Base-by-base conservation (phyloP, 352 stramenopile genomes). In the Globisporangium acanthophoron region DNA sequence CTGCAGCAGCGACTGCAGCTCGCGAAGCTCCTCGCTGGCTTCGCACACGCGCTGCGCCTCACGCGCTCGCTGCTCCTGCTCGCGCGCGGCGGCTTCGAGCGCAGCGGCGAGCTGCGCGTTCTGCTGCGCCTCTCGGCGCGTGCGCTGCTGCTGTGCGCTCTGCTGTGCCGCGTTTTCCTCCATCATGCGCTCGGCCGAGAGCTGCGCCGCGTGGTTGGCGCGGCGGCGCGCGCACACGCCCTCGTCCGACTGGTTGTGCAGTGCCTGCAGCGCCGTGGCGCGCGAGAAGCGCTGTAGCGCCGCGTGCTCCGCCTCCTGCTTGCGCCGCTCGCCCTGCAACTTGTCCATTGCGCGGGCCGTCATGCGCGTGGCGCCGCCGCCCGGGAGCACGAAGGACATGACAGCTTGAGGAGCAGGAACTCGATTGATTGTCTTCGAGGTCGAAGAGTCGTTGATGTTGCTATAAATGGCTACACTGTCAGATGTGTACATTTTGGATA, bases 31-130 rank as follows among this genome's bases (percentile, higher is more conserved):
- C 57, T 95, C 85, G 61, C 80, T 94, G 18, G 80, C 77, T 53
- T 97, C 87, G 62, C 88, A 97, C 61, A 97, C 96, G 50, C 85
- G 78, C 69, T 96, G 88, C 46, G 97, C 84, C 70, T 97, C 87
- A 53, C 80, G 75, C 64, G 92, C 80, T 41, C 86, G 70, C 51
- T 89, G 84, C 39, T 96, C 85, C 35, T 80, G 70, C 11, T 52
- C 37, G 56, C 80, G 85, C 41, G 80, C 74, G 24, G 70, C 64
- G 40, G 68, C 79, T 49, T 93, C 85, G 52, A 97, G 78, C 46
- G 79, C 80, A 46, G 76, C 64, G 16, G 86, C 81, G 21, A 96
- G 67, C 40, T 77, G 74, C 52, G 87, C 78, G 59, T 90, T 91
- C 59, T 96, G 85, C 59, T 86, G 71, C 13, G 66, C 62, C 56